Base-by-base conservation (phyloP, 164 flowering plant genomes). In the Aristolochia fimbriata region DNA sequence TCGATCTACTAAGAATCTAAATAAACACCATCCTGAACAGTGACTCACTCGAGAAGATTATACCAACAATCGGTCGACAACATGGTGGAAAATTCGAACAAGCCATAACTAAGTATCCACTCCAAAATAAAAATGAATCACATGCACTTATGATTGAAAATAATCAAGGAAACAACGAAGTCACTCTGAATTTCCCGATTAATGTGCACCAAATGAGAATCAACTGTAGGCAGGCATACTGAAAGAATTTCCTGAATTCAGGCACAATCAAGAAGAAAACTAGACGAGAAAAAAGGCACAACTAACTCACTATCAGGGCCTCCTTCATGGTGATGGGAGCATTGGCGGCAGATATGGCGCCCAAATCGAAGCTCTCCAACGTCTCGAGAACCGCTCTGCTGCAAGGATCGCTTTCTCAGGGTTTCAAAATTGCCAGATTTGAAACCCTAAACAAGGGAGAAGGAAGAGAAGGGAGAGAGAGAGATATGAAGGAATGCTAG, bases 291-390 rank as follows among this genome's bases (percentile, higher is more conserved):
- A 4, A n/a, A 43, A 55, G 23, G 19, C 8, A 17, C 43, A 48
- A 17, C 30, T 25, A 47, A 70, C 78, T 64, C 24, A 94, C 98
- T 72, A 96, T 89, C 48, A 92, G 62, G 59, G 86, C 83, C 70
- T 92, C 98, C 61, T 79, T 85, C 98, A 92, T 92, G 65, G 88
- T 67, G 81, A 92, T 89, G 66, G 98, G 98, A 55, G 98, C 98
- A 71, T 70, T 89, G 15, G 98, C 98, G 23, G 98, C 91, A 70
- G 98, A 96, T 97, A 92, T 92, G 86, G 79, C 62, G 65, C 58
- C 73, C 61, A 60, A 77, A 75, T 77, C 81, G 65, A 57, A 43
- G 68, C 61, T 50, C 27, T 37, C 16, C 53, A n/a, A 5, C 27
- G 30, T 1, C 58, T 55, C 60, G 3, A 11, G 56, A 37, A 37